These are phyloP conservation scores for Carallia pectinifolia DNA, from an alignment of 345 rosid genomes.

Conservation along the genomic window DNA sequence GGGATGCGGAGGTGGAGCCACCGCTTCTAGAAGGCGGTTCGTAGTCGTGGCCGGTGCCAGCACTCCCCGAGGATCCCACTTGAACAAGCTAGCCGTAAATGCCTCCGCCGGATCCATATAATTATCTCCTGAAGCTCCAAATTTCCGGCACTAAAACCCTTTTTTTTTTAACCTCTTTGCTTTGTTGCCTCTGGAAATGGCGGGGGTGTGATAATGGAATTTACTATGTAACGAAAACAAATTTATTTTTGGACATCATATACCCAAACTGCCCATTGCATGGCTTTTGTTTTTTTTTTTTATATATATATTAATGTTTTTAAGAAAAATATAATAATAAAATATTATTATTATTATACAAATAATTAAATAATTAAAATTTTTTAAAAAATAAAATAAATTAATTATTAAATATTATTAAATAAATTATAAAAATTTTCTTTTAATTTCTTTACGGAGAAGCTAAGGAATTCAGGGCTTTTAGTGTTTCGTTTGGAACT, in stretches of 20 bases:
- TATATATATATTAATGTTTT: too few relatives aligned
- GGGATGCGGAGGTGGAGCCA: conserved; percentile 17
- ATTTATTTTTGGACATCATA: not conserved
- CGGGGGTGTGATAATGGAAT: not conserved
- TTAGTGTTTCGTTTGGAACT: conserved; percentile 31
- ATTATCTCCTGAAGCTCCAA: not conserved
- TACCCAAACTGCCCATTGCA: conserved; percentile 38
- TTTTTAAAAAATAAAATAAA: too few relatives aligned
- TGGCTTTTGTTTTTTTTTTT: not conserved
- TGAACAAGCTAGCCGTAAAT: conserved; percentile 67
- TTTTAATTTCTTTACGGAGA: conserved; percentile 10
- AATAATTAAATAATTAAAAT: too few relatives aligned
- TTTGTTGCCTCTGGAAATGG: not conserved
- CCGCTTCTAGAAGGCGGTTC: conserved; percentile 20
- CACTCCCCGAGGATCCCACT: conserved; percentile 62
- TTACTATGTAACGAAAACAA: not conserved
- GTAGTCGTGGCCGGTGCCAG: conserved; percentile 27
- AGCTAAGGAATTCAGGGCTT: conserved; percentile 7
- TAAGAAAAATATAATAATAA: too few relatives aligned
- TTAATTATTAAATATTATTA: too few relatives aligned
- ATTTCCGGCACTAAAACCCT: too few relatives aligned
- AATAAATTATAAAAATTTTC: not conserved
- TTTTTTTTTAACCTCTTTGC: not conserved
- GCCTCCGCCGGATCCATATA: conserved; percentile 83
- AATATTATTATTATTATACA: too few relatives aligned